A percentile compares a stretch with the other conserved stretches of the same genome.
Conservation (phyloP, 2,329 filamentous ascomycete species). For the Ceratocystis huliohia region DNA sequence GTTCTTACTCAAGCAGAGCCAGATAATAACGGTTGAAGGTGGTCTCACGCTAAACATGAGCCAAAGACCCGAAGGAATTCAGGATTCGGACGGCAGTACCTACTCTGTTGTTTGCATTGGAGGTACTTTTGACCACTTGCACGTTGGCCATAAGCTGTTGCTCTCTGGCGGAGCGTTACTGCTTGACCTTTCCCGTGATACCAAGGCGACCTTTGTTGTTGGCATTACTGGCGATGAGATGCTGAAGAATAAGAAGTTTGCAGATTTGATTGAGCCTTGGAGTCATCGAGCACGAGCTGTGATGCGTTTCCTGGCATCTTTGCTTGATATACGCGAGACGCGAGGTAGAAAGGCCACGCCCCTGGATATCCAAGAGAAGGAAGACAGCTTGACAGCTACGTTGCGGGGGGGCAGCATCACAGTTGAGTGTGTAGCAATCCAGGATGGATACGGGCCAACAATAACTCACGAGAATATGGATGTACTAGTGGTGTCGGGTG, state of each 20-base stretch:
- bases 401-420: slow-evolving; percentile 49
- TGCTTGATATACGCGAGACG: slow-evolving; percentile 27
- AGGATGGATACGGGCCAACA: slow-evolving; percentile 81
- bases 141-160: slow-evolving; percentile 90
- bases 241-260: slow-evolving; percentile 78
- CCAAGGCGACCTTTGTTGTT: slow-evolving; percentile 49
- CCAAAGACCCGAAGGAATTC: not conserved
- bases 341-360: slow-evolving; percentile 1
- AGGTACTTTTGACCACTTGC: slow-evolving; percentile 92
- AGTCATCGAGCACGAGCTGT: slow-evolving; percentile 55
- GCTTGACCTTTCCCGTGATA: slow-evolving; percentile 33
- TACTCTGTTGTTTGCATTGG: slow-evolving; percentile 56
- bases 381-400: slow-evolving; percentile 29
- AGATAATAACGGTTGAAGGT: slow-evolving; percentile 40
- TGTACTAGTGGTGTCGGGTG: slow-evolving; percentile 72
- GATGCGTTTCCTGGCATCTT: slow-evolving; percentile 51
- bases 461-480: slow-evolving; percentile 68
- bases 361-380: slow-evolving; percentile 11
- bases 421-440: slow-evolving; percentile 72
- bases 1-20: slow-evolving; percentile 37
- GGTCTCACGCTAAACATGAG: slow-evolving; percentile 30
- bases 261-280: slow-evolving; percentile 72
- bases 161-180: slow-evolving; percentile 75
- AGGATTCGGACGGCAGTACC: not conserved
- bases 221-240: slow-evolving; percentile 83